Conservation (phyloP, 1,139 yeast genomes). For the Sugiyamaella castrensis region DNA sequence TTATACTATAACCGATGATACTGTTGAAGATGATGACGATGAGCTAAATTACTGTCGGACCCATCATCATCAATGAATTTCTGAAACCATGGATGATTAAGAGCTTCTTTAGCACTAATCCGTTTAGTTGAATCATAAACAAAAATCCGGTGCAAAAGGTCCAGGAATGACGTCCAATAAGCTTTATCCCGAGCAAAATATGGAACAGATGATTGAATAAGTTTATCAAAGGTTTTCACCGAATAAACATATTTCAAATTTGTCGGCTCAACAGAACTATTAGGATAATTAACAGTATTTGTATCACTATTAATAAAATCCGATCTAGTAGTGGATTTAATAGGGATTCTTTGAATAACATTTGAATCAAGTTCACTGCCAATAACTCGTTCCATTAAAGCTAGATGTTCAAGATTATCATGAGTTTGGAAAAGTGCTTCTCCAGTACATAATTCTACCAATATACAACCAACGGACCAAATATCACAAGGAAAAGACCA, state of each 20-base stretch:
- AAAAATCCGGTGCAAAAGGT: conserved; percentile 67
- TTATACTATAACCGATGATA: too few relatives aligned
- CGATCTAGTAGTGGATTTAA: conserved; percentile 24
- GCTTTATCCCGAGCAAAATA: conserved; percentile 27
- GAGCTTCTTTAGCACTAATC: conserved; percentile 70
- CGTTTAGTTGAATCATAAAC: conserved; percentile 76
- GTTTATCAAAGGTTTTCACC: conserved; percentile 50
- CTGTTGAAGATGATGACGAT: conserved; percentile 4
- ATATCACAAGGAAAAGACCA: conserved; percentile 95
- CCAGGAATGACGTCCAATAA: conserved; percentile 47
- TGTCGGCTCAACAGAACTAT: conserved; percentile 43
- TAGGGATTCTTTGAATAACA: conserved; percentile 31
- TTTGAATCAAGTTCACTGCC: conserved; percentile 34
- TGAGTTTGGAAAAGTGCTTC: conserved; percentile 94
- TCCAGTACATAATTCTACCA: conserved; percentile 91
- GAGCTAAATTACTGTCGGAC: conserved; percentile 3
- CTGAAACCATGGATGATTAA: conserved; percentile 61
- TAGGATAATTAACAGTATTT: conserved; percentile 35
- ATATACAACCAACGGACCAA: conserved; percentile 95
- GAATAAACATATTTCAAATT: conserved; percentile 48
- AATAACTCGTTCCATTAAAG: conserved; percentile 84
- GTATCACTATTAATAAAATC: conserved; percentile 19
- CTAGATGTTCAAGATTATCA: conserved; percentile 89
- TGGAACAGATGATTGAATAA: conserved; percentile 26
- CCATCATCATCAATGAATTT: conserved; percentile 23